These are phyloP conservation scores for Clarireedia hainanense DNA, from an alignment of 2,329 filamentous ascomycete genomes.

Conservation along the genomic window DNA sequence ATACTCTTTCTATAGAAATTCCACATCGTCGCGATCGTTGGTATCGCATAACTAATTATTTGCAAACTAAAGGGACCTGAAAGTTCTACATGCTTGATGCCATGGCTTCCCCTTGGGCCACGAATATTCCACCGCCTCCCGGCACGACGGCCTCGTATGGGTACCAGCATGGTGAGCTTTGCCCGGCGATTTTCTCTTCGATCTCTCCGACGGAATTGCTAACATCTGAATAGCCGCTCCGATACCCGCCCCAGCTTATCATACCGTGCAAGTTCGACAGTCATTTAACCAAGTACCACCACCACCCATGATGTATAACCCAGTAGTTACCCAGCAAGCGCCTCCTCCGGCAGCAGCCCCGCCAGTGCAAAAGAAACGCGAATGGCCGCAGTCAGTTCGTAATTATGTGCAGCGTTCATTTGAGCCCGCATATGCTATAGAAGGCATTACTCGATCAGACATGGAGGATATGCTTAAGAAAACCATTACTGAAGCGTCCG, in stretches of 20 bases:
- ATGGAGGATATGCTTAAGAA: constrained; percentile 80
- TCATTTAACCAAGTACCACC: constrained; percentile 25
- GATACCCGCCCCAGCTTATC: constrained; percentile 35
- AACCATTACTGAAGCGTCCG: constrained; percentile 76
- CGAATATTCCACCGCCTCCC: constrained; percentile 30
- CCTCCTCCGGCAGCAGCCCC: constrained; percentile 24
- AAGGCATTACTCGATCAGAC: constrained; percentile 55
- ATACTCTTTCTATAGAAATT: not conserved
- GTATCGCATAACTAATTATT: constrained; percentile 22
- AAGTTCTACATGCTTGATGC: constrained; percentile 18
- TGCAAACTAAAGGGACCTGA: constrained; percentile 13
- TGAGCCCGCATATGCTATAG: constrained; percentile 59
- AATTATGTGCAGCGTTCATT: constrained; percentile 88
- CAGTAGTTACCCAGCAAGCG: constrained; percentile 19
- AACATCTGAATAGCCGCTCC: constrained; percentile 25
- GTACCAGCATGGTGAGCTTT: constrained; percentile 25
- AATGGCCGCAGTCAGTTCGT: constrained; percentile 78
- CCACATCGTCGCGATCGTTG: constrained; percentile 7
- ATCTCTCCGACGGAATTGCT: not conserved
- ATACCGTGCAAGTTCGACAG: constrained; percentile 36
- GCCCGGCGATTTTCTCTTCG: not conserved
- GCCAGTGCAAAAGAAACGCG: constrained; percentile 46
- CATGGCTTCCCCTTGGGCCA: constrained; percentile 29
- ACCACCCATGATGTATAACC: constrained; percentile 29
- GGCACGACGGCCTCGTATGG: constrained; percentile 31